Evolutionary conservation across 164 flowering plant genomes (phyloP).

Genomic region (Saururus chinensis): DNA sequence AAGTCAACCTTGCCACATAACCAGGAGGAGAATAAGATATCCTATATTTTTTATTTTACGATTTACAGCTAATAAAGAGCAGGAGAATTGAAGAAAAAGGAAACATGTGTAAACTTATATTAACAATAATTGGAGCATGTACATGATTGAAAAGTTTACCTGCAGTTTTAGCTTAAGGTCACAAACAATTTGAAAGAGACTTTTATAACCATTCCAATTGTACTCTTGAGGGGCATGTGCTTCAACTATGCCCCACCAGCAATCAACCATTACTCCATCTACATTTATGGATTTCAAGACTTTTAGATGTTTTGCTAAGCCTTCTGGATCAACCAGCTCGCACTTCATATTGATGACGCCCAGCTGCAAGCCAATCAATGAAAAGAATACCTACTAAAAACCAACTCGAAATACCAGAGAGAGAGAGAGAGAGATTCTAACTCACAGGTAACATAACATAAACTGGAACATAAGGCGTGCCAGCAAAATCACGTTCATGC

Average conservation of each 20-base stretch:
- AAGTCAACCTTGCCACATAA: no score
- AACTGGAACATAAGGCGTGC: constrained; percentile 13
- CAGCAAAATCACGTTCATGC: constrained; percentile 15
- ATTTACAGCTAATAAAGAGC: no score
- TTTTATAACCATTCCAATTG: constrained; percentile 73
- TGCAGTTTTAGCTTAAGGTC: constrained; percentile 77
- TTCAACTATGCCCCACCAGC: constrained; percentile 98
- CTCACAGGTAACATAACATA: constrained; percentile 15
- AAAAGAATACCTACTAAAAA: not conserved
- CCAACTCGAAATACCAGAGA: not conserved
- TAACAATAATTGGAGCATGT: no score
- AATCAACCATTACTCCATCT: constrained; percentile 83
- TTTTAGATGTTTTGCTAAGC: constrained; percentile 59
- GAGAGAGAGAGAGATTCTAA: constrained; percentile 1
- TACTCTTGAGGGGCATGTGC: constrained; percentile 67
- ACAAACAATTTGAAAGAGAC: constrained; percentile 63
- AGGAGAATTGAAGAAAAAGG: no score
- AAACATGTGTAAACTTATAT: no score
- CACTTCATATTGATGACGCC: constrained; percentile 76
- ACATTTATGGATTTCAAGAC: constrained; percentile 60
- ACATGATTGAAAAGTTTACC: constrained; percentile 14
- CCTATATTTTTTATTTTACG: no score
- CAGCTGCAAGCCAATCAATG: constrained; percentile 28
- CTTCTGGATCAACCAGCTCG: constrained; percentile 81
- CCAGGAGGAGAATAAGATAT: no score